Base-by-base conservation (phyloP, 805 yeast species). In the Starmerella geochares region DNA sequence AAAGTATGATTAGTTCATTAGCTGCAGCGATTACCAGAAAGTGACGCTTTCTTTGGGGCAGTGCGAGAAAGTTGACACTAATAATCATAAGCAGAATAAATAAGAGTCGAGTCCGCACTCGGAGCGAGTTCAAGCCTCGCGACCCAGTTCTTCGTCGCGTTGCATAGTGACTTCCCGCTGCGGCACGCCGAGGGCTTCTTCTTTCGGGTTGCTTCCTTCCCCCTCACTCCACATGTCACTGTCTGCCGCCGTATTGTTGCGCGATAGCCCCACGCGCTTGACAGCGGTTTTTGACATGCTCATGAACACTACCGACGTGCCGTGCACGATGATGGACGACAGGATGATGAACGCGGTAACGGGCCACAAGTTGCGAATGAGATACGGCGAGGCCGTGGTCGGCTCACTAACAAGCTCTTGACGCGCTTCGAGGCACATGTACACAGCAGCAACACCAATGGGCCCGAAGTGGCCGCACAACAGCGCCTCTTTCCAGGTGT, bases 301-400 rank as follows among this genome's bases (percentile, higher is more conserved):
- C 54, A 74, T 69, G 14, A 77, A 83, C 3, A 90, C 87, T 19
- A 86, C 87, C 0, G 95, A 85, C 0, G 90, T 83, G 3, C 96
- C 96, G 65, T 87, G 96, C 21, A 87, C 90, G 23, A 85, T 69
- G 58, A 87, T 84, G 0, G 95, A 87, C 1, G 86, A 73, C 3
- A 87, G 72, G 25, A 87, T 82, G 55, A 87, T 68, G 60, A 87
- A 88, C 27, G 86, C 77, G 0, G 81, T 80, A 10, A 84, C 73
- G 0, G 95, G 94, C 95, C 95, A 86, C 40, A 86, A 71, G 9
- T 74, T 64, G 0, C 80, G 76, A 36, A 83, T 71, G 11, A 82
- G 61, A 58, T 72, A 79, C 59, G 43, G 33, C 14, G 53, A 46
- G 8, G 28, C 46, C 17, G 47, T 55, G 19, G 20, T 28, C 2